These are phyloP conservation scores for Claviceps sp. DNA, from an alignment of 2,329 filamentous ascomycete genomes.

Conservation along the genomic window DNA sequence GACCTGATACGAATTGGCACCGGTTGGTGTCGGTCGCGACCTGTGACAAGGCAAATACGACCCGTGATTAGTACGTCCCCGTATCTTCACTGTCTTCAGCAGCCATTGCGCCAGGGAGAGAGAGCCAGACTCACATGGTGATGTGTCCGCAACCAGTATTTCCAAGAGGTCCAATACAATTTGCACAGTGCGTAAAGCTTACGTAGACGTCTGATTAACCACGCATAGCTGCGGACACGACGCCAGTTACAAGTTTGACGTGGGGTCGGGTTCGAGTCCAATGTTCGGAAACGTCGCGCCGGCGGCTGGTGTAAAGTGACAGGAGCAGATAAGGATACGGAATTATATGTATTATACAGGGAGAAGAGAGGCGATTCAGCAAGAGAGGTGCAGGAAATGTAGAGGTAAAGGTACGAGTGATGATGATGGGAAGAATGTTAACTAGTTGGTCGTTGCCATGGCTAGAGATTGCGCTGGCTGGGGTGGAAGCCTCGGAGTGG, in stretches of 20 bases:
- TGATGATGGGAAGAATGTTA: too few relatives aligned
- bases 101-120: background rate
- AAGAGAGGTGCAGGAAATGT: too few relatives aligned
- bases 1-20: conserved; percentile 48
- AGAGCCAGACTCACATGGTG: conserved; percentile 13
- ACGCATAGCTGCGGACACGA: conserved; percentile 2
- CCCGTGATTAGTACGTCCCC: background rate
- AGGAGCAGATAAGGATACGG: background rate
- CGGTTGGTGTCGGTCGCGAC: conserved; percentile 19
- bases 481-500: background rate
- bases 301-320: background rate
- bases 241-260: background rate
- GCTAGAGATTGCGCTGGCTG: background rate
- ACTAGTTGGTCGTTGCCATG: background rate
- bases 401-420: too few relatives aligned
- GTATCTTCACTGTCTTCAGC: background rate
- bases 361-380: too few relatives aligned
- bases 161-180: conserved; percentile 18
- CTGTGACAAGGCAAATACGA: conserved; percentile 11
- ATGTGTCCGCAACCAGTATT: conserved; percentile 15
- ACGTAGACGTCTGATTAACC: background rate
- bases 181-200: background rate
- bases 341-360: too few relatives aligned
- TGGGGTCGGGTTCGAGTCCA: background rate
- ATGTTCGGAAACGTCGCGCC: background rate